phyloP scores from a whole-genome alignment of 2,329 filamentous ascomycete genomes.

The Phyllosticta citrichinensis region DNA sequence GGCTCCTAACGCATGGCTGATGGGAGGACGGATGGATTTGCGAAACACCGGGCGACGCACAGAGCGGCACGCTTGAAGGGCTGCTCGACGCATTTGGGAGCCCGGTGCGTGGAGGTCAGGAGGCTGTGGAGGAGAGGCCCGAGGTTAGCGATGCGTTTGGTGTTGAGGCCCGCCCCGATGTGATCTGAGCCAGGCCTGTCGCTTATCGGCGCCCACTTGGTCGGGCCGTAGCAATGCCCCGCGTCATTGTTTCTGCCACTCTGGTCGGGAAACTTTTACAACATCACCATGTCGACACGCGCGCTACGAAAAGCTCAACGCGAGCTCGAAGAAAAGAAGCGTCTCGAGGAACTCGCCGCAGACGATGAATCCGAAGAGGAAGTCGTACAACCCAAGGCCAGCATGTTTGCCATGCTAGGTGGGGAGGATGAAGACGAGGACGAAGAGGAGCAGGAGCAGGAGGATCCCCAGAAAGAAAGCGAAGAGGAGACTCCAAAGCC shows the following conservation, averaged over 20 bases:
- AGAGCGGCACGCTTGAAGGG: conserved; percentile 57
- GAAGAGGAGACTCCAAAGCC: conserved; percentile 17
- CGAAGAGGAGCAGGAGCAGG: conserved; percentile 21
- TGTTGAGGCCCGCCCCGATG: conserved; percentile 1
- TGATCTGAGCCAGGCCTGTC: neutral
- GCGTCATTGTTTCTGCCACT: conserved; percentile 2
- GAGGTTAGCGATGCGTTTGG: conserved; percentile 5
- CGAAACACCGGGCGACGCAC: conserved; percentile 55
- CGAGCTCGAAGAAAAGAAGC: conserved; percentile 48
- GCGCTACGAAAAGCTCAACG: conserved; percentile 55
- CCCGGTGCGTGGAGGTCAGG: conserved; percentile 2
- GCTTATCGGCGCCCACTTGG: conserved; percentile 3
- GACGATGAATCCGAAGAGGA: conserved; percentile 32
- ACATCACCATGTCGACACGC: conserved; percentile 50
- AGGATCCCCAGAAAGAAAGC: conserved; percentile 8
- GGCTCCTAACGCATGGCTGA: conserved; percentile 34
- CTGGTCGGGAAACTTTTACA: neutral
- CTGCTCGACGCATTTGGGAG: conserved; percentile 61
- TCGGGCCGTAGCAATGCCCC: neutral
- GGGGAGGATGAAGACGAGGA: conserved; percentile 30
- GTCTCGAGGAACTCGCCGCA: conserved; percentile 30
- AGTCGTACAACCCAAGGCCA: conserved; percentile 25
- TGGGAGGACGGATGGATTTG: conserved; percentile 38
- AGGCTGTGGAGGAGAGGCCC: neutral
- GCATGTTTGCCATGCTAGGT: conserved; percentile 38